Evolutionary conservation across 1,139 yeast species (phyloP), one percentile per base, ranked within the genome.

Genomic region (Groenewaldozyma auringiensis): DNA sequence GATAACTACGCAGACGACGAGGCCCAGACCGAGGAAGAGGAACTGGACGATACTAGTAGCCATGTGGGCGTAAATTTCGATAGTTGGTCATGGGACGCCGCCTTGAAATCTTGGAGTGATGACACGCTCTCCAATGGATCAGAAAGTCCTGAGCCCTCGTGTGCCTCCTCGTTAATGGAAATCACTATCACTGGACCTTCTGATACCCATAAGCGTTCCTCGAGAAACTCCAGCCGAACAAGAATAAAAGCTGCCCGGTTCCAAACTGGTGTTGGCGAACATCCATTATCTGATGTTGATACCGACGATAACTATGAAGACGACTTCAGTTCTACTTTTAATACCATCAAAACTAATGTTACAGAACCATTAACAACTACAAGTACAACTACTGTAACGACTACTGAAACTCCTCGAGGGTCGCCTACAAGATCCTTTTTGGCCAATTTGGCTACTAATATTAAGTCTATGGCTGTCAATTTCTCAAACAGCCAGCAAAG

Each of bases 401-500:
- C 17, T 11, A 9, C 21, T 13, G 18, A 13, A 2, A 22, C 32
- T 11, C 20, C 16, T 8, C 13, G 16, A n/a, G 41, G n/a, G 27
- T 9, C 34, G 4, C 38, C 34, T 6, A 37, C 32, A 21, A 14
- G 22, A 20, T 40, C 47, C 11, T 46, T 46, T 40, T 40, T 43
- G 18, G 39, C 43, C 18, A 43, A 43, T 27, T 41, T 40, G 21
- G 44, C 40, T 37, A 36, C 27, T 4, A 14, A 13, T 18, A 8
- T 21, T 21, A 21, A 25, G 41, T 17, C 45, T 17, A 57, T 57
- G 35, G 64, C 64, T 2, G 50, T 53, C 25, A 51, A 61, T 21
- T 52, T 60, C 34, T 53, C 62, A 16, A 45, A 48, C 13, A 49
- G 58, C 6, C 63, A 58, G 44, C 58, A 57, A 47, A 44, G 44